A percentile compares a stretch with the other conserved stretches of the same genome.
These are phyloP conservation scores for Eucalyptus paniculata DNA, from an alignment of 345 rosid species.

Conservation along the genomic window DNA sequence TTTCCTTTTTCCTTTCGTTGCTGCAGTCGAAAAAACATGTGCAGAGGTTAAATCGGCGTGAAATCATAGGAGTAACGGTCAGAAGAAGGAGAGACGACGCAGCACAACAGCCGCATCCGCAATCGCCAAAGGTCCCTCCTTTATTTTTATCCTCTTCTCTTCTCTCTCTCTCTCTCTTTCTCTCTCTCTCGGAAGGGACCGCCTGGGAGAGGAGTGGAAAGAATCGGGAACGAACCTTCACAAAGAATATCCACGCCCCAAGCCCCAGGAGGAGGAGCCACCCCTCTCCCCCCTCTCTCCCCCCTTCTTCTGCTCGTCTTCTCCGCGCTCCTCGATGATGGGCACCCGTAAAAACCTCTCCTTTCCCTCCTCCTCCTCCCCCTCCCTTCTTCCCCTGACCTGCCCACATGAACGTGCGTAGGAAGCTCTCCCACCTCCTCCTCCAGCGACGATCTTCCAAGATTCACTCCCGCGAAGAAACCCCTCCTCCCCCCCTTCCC, in stretches of 20 bases:
- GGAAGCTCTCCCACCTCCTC: neutral
- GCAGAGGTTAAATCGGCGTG: neutral
- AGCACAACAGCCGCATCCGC: neutral
- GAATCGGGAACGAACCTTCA: neutral
- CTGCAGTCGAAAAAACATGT: neutral
- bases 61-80: neutral
- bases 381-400: neutral
- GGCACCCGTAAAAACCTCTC: neutral
- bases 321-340: neutral
- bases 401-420: neutral
- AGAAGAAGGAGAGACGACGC: neutral
- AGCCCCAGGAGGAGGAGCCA: neutral
- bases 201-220: neutral
- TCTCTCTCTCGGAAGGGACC: no score
- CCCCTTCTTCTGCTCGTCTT: neutral
- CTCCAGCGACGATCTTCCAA: neutral
- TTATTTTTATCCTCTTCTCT: neutral
- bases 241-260: neutral
- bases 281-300: neutral
- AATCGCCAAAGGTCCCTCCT: neutral
- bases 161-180: no score
- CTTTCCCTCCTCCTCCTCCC: neutral
- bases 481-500: neutral
- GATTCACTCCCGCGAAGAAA: neutral
- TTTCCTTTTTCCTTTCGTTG: neutral